Base-by-base conservation (phyloP, 2,329 filamentous ascomycete genomes). In the Colletotrichum plurivorum region DNA sequence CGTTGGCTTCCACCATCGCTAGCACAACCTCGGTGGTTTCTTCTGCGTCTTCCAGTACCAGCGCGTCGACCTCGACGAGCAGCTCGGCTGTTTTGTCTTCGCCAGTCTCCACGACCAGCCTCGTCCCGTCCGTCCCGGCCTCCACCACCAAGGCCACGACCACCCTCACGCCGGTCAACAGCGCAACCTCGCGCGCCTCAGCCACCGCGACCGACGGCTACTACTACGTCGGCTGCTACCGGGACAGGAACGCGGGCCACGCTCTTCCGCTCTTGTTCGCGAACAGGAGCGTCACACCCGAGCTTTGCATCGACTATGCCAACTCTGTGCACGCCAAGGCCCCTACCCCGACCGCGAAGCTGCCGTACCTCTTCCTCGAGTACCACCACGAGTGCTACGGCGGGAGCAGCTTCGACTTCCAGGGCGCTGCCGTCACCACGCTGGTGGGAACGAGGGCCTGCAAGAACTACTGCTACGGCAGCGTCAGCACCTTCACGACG, bases 361-460 rank as follows among this genome's bases (percentile, higher is more conserved):
- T 73, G 18, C 71, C 72, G 12, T 79, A 77, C 51, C 66, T 76
- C 5, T 77, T 73, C 43, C 46, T 79, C 20, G 77, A 80, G 65
- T 79, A 79, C 67, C 77, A 79, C 49, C 71, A 75, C 61, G 77
- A 79, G 71, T 80, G 77, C 71, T 78, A 79, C 65, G 76, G 74
- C 5, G 77, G 74, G 5, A 73, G 67, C 16, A 70, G 31, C 5
- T 69, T 73, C 49, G 57, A 75, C 59, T 76, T 75, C 69, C 57
- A 67, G 48, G 72, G 72, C 56, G 71, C 63, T 20, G 69, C 71
- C 6, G 68, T 75, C 9, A 75, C 74, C 0, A 71, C 73, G 10
- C 71, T 79, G 4, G 69, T 75, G 5, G 78, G 77, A 25, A 71
- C 70, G 2, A 73, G 73, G 16, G 78, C 76, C 6, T 80, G 78